Percentiles rank a stretch among this genome's conserved stretches.
Evolutionary conservation across 352 stramenopile species (phyloP).

Genomic region (Elongisporangium undulatum): DNA sequence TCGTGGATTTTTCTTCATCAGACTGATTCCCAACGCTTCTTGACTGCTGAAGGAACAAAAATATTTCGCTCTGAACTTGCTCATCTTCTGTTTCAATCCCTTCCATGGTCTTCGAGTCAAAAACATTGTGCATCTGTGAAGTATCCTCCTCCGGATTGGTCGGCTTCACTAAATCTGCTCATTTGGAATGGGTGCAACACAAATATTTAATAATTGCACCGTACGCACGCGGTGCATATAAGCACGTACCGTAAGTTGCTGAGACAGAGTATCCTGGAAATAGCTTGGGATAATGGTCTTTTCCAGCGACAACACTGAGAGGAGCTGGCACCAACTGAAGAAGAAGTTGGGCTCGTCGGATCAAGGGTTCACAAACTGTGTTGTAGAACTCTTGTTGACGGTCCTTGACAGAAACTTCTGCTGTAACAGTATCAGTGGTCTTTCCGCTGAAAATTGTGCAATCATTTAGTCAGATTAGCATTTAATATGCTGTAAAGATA

Average conservation of each 20-base stretch:
- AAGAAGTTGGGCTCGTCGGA: slow-evolving; percentile 62
- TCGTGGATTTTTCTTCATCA: slow-evolving; percentile 2
- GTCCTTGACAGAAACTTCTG: not conserved
- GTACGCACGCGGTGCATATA: not conserved
- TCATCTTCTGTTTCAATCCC: slow-evolving; percentile 84
- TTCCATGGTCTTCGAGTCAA: slow-evolving; percentile 70
- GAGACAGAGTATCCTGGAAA: slow-evolving; percentile 65
- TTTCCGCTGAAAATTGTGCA: not conserved
- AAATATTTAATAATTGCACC: not conserved
- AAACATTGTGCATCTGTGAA: slow-evolving; percentile 60
- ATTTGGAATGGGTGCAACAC: not conserved
- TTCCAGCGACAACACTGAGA: slow-evolving; percentile 7
- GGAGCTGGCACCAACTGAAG: slow-evolving; percentile 50
- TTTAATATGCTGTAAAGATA: not conserved
- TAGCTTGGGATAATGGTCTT: slow-evolving; percentile 24
- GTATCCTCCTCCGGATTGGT: slow-evolving; percentile 1
- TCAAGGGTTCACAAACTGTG: slow-evolving; percentile 74
- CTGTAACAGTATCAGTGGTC: not conserved
- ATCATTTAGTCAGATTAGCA: not conserved
- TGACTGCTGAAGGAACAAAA: slow-evolving; percentile 74
- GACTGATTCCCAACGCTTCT: slow-evolving; percentile 7
- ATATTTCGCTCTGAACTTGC: slow-evolving; percentile 74
- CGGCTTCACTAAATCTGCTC: slow-evolving; percentile 31
- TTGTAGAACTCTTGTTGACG: slow-evolving; percentile 59
- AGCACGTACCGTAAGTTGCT: slow-evolving; percentile 41